phyloP scores from a whole-genome alignment of 208 protist species.

The Trypanosomatidae sp. region DNA sequence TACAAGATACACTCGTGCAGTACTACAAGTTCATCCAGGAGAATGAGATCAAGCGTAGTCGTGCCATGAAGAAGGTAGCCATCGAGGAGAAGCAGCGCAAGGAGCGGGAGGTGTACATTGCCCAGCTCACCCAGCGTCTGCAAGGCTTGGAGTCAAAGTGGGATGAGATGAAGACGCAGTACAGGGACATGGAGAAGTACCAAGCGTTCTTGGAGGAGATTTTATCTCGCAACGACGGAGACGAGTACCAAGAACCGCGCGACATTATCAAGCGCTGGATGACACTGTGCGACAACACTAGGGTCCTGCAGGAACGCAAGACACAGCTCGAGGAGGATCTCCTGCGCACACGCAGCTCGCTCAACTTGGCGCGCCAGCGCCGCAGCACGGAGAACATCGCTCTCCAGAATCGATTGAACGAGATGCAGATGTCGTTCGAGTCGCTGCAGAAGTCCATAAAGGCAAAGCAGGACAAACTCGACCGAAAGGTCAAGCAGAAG shows the following conservation, averaged over 20 bases:
- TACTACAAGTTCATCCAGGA: constrained; percentile 96
- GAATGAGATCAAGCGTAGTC: constrained; percentile 90
- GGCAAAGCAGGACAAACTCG: constrained; percentile 86
- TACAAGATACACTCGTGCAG: constrained; percentile 91
- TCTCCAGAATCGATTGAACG: constrained; percentile 90
- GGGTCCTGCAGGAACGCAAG: constrained; percentile 89
- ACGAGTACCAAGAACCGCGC: constrained; percentile 90
- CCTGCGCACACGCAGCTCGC: constrained; percentile 82
- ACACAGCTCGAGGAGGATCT: constrained; percentile 91
- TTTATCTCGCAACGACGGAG: constrained; percentile 85
- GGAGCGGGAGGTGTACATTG: constrained; percentile 86
- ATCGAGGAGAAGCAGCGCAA: constrained; percentile 83
- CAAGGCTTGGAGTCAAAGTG: constrained; percentile 55
- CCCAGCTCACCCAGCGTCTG: constrained; percentile 56
- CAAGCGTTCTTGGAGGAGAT: constrained; percentile 91
- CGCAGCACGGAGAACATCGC: constrained; percentile 86
- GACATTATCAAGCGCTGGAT: constrained; percentile 92
- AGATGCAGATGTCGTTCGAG: constrained; percentile 86
- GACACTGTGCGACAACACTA: constrained; percentile 91
- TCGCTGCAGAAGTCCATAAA: constrained; percentile 86
- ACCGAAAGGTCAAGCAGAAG: constrained; percentile 88
- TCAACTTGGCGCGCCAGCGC: constrained; percentile 77
- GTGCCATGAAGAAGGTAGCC: constrained; percentile 85
- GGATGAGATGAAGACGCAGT: constrained; percentile 55
- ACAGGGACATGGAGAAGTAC: constrained; percentile 78